These are phyloP conservation scores for Tritrichomonas musculus DNA, from an alignment of 208 protist genomes.

Conservation along the genomic window DNA sequence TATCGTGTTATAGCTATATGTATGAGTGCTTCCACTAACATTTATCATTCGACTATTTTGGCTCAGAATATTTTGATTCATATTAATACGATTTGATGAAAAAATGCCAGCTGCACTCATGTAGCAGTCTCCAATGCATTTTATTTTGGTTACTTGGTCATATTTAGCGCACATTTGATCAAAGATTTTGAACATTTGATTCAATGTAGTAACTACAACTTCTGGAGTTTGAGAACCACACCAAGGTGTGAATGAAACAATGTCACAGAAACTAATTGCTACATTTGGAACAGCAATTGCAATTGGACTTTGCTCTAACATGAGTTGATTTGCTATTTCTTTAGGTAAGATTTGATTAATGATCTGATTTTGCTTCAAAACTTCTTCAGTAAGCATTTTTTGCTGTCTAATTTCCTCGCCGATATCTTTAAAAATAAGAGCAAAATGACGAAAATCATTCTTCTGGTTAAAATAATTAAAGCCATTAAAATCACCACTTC, in stretches of 20 bases:
- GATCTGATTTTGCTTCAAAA: not conserved
- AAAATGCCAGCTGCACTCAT: conserved; percentile 19
- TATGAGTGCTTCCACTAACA: too few relatives aligned
- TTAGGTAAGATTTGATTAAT: not conserved
- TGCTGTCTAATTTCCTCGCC: not conserved
- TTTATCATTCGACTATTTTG: too few relatives aligned
- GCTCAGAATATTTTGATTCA: too few relatives aligned
- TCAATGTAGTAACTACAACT: not conserved
- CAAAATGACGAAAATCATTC: too few relatives aligned
- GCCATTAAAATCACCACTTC: too few relatives aligned
- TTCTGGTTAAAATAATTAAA: too few relatives aligned
- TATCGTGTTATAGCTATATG: too few relatives aligned
- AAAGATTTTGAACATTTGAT: not conserved
- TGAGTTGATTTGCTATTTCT: not conserved
- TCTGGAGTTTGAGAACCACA: not conserved
- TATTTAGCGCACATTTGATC: not conserved
- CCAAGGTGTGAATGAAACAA: conserved; percentile 10
- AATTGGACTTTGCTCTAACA: not conserved
- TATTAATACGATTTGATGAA: too few relatives aligned
- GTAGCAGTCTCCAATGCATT: conserved; percentile 13
- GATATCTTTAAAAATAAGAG: not conserved
- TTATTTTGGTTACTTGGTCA: not conserved
- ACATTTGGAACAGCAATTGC: not conserved
- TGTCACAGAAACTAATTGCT: not conserved
- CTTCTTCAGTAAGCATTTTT: not conserved